Base-by-base conservation (phyloP, 2,329 filamentous ascomycete species). In the Ustulina deusta region DNA sequence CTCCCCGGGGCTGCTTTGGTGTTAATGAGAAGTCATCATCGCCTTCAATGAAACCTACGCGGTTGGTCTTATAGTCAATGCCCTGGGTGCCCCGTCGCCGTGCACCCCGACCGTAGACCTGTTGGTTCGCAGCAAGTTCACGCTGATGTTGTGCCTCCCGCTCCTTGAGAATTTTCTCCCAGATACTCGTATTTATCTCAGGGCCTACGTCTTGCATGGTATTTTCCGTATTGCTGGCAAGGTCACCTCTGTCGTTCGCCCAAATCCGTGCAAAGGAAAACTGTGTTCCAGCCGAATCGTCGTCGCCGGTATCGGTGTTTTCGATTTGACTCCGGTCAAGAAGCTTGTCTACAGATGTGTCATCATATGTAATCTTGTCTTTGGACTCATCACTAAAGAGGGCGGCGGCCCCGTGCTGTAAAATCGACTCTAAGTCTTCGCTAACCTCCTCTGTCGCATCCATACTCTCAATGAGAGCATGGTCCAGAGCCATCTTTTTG, bases 401-500 rank as follows among this genome's bases (percentile, higher is more conserved):
- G 11, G 94, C 92, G 66, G 92, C 89, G 0, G 95, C 94, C 61
- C 96, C 96, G 75, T 97, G 92, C 72, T 91, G 91, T 44, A 99
- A 85, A 68, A 98, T 94, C 0, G 92, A 93, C 74, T 97, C 94
- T 4, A 98, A 81, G 75, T 98, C 94, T 67, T 91, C 86, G 7
- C 90, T 89, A 9, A 88, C 89, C 42, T 95, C 88, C 52, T 96
- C 91, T n/a, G 94, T 90, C 1, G 89, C 88, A 65, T 94, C 93
- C 88, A 99, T 93, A 61, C 89, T 91, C 77, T 98, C 94, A 67
- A 99, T 97, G 22, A 99, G 86, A 0, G 96, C 92, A 78, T 98
- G 94, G 74, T 99, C 96, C 0, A 99, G 86, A 0, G 93, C 93
- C 89, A 99, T 93, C 82, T 99, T 99, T 80, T 93, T 97, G 74